Percentiles rank a stretch among this genome's conserved stretches.
phyloP scores from a whole-genome alignment of 306 rosid species.

The Rosa rugosa region DNA sequence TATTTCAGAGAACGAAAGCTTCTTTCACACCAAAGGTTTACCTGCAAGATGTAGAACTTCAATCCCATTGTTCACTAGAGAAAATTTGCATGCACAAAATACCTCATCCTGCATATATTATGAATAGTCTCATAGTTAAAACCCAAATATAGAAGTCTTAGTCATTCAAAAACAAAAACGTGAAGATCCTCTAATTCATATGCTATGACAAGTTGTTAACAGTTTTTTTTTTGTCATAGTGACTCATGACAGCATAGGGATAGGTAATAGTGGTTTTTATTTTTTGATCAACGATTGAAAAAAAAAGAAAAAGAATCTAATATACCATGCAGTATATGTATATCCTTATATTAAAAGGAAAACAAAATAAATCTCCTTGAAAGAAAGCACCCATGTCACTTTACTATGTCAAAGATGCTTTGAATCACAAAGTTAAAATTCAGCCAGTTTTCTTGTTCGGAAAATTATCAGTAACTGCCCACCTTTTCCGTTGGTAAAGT shows the following conservation, averaged over 20 bases:
- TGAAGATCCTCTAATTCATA: background rate
- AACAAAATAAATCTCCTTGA: background rate
- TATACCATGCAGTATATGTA: background rate
- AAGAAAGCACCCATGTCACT: slow-evolving; percentile 19
- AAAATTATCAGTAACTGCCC: slow-evolving; percentile 38
- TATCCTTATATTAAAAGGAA: background rate
- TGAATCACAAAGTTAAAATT: slow-evolving; percentile 6
- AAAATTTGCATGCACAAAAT: slow-evolving; percentile 78
- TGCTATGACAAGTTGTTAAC: background rate
- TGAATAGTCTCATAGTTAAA: slow-evolving; percentile 28
- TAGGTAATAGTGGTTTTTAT: background rate
- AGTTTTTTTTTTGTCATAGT: background rate
- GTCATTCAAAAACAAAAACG: background rate
- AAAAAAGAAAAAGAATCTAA: background rate
- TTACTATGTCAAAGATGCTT: slow-evolving; percentile 20
- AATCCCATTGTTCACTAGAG: slow-evolving; percentile 44
- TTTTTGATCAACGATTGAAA: background rate
- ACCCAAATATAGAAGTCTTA: background rate
- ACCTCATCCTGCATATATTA: slow-evolving; percentile 60
- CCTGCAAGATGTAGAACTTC: slow-evolving; percentile 71
- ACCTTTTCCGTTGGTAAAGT: slow-evolving; percentile 69
- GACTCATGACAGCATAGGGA: background rate
- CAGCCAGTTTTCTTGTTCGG: background rate
- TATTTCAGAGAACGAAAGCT: slow-evolving; percentile 3
- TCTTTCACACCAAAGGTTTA: slow-evolving; percentile 19